Base-by-base conservation (phyloP, 2,329 filamentous ascomycete genomes). In the Fusarium floridanum region DNA sequence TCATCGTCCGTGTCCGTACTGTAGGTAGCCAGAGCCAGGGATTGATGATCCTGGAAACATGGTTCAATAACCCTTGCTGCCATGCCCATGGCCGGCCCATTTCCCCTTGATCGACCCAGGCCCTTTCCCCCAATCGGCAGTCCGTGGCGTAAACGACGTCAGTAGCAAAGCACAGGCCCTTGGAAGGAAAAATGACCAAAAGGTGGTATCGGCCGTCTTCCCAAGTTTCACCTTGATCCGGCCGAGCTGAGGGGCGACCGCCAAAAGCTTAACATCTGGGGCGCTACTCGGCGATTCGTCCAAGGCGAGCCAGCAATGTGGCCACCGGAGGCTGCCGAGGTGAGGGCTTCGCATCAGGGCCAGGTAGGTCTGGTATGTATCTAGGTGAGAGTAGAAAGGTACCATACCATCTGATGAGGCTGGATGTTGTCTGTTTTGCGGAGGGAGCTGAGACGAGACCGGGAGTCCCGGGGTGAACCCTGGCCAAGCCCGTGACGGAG, bases 51-150 rank as follows among this genome's bases (percentile, higher is more conserved):
- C 73, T 70, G 43, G 72, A 27, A 65, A 29, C 56, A 60, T 53
- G 39, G 32, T 62, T 62, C 64, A 68, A 64, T 55, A 37, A 68
- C 53, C 73, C 70, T 68, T 76, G 73, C 64, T 37, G 41, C 55
- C 56, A 53, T 66, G 32, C 48, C 68, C 59, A 66, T 71, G 60
- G 32, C 64, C 57, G 55, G 67, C 39, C 65, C 66, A 50, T 71
- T 74, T 74, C 74, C 76, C 76, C 73, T 78, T 76, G 71, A 72
- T 71, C 75, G 66, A 60, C 74, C 67, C 67, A 76, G 68, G 62
- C 66, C 63, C 74, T 72, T 71, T 68, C 62, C 73, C 75, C 66
- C 67, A 78, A 75, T 68, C 64, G 73, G 74, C 64, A 77, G 65
- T 39, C 66, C 65, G 63, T 68, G 64, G 67, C 71, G 71, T 67